Conservation (phyloP, 208 protist genomes). For the Trypanosoma avium region DNA sequence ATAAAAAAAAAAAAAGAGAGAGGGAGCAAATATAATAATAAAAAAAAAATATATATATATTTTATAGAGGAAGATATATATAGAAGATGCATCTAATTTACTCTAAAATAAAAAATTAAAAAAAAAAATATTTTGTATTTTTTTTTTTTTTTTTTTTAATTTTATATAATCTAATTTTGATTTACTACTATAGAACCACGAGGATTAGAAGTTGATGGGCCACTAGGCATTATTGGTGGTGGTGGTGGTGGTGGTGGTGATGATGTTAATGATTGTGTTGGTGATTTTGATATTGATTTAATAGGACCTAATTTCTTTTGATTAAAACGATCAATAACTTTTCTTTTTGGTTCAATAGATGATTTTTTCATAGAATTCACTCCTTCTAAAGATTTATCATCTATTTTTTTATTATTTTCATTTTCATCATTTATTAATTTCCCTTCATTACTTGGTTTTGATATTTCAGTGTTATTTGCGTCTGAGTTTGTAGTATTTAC, state of each 20-base stretch:
- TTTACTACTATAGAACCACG: constrained; percentile 1
- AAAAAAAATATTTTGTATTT: not conserved
- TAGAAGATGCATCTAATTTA: too few relatives aligned
- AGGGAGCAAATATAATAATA: not conserved
- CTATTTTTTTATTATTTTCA: not conserved
- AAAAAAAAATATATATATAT: constrained; percentile 1
- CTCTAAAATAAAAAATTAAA: not conserved
- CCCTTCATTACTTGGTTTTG: too few relatives aligned
- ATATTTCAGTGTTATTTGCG: not conserved
- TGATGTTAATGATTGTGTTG: not conserved
- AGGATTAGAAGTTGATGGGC: constrained; percentile 15
- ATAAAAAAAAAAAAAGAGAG: not conserved
- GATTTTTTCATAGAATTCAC: too few relatives aligned
- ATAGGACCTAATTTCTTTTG: not conserved
- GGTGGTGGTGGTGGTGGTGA: not conserved
- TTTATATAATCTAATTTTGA: not conserved
- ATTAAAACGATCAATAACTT: not conserved
- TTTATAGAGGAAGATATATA: not conserved
- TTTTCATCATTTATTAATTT: too few relatives aligned
- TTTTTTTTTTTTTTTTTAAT: too few relatives aligned
- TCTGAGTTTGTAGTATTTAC: not conserved
- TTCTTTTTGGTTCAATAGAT: not conserved
- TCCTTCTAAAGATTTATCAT: too few relatives aligned
- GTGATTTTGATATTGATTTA: not conserved
- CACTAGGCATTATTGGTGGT: constrained; percentile 1